phyloP scores from a whole-genome alignment of 2,329 filamentous ascomycete species.

The Trichoderma oligosporum region DNA sequence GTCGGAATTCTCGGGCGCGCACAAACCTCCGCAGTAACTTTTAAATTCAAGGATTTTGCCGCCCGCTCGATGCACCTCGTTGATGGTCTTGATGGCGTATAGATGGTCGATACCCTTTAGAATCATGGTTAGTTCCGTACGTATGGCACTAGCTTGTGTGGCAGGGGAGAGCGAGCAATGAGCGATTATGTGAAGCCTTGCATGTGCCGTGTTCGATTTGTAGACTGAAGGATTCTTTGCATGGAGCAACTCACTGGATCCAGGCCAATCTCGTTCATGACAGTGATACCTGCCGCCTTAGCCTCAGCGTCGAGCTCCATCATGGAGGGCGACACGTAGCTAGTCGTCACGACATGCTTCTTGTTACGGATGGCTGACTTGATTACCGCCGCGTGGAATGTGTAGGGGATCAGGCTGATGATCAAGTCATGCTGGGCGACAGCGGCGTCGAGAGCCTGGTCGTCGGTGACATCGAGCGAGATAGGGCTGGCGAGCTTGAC shows the following conservation, averaged over 20 bases:
- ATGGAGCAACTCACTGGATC: conserved; percentile 59
- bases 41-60: conserved; percentile 82
- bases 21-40: conserved; percentile 79
- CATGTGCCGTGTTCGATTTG: no score
- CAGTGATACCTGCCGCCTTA: conserved; percentile 89
- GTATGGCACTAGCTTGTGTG: no score
- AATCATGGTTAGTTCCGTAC: background rate
- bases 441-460: conserved; percentile 71
- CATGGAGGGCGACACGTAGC: conserved; percentile 91
- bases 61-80: conserved; percentile 78
- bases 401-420: conserved; percentile 86
- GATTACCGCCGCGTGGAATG: conserved; percentile 82
- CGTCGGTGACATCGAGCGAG: conserved; percentile 78
- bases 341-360: conserved; percentile 95
- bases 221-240: no score
- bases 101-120: conserved; percentile 60
- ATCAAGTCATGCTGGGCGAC: conserved; percentile 76
- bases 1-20: conserved; percentile 62
- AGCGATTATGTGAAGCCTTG: no score
- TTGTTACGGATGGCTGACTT: conserved; percentile 88
- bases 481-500: conserved; percentile 71
- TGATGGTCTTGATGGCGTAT: conserved; percentile 76
- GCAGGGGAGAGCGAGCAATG: no score
- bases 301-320: conserved; percentile 71
- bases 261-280: conserved; percentile 98